Percentiles rank a stretch among this genome's conserved stretches.
Conservation (phyloP, 805 yeast genomes). For the Lachancea cidri region DNA sequence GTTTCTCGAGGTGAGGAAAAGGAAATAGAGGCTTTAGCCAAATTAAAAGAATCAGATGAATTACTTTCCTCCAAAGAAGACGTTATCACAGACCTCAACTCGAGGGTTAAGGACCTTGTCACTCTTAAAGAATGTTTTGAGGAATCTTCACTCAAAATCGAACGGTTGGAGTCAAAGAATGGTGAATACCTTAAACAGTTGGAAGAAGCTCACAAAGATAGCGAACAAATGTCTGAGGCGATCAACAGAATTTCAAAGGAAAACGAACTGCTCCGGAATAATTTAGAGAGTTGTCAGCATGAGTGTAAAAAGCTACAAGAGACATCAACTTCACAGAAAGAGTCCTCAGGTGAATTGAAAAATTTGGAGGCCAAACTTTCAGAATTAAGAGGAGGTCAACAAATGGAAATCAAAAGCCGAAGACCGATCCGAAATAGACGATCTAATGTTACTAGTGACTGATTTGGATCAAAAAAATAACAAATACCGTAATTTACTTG, state of each 20-base stretch:
- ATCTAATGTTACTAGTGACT: constrained; percentile 66
- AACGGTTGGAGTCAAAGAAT: neutral
- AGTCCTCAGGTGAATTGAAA: neutral
- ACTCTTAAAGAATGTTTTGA: neutral
- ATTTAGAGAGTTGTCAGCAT: neutral
- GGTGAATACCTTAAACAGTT: neutral
- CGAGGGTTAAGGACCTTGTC: neutral
- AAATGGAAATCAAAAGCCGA: constrained; percentile 11
- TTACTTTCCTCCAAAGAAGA: too few species aligned
- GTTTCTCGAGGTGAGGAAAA: too few species aligned
- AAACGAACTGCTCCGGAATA: neutral
- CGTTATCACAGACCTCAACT: too few species aligned
- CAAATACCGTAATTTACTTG: constrained; percentile 49
- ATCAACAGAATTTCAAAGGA: neutral
- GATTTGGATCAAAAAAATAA: constrained; percentile 68
- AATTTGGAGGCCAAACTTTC: neutral
- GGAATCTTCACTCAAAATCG: neutral
- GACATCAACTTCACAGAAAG: neutral
- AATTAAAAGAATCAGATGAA: too few species aligned
- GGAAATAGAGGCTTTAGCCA: too few species aligned
- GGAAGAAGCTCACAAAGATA: neutral
- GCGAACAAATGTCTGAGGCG: neutral
- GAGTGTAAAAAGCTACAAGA: neutral
- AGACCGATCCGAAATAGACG: constrained; percentile 43
- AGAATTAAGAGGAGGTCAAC: constrained; percentile 7